A percentile compares a stretch with the other conserved stretches of the same genome.
These are phyloP conservation scores for Arabidopsis arenosa DNA, from an alignment of 345 rosid genomes.

Conservation along the genomic window DNA sequence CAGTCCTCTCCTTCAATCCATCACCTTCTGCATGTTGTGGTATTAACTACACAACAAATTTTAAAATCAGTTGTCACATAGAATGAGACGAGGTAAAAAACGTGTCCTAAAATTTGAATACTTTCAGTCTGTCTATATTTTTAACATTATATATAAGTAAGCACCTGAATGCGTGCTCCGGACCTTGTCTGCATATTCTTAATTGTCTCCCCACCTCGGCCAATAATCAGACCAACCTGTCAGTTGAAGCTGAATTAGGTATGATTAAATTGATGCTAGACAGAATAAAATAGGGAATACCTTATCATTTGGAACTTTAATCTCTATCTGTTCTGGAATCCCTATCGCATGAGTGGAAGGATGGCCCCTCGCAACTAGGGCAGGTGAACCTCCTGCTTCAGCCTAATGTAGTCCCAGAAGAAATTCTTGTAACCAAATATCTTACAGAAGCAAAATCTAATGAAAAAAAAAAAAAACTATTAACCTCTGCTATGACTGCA, in stretches of 20 bases:
- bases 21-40: conserved; percentile 93
- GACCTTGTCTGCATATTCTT: conserved; percentile 82
- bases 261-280: neutral
- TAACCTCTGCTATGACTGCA: conserved; percentile 89
- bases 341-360: conserved; percentile 58
- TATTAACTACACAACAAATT: conserved; percentile 57
- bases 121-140: too few species aligned
- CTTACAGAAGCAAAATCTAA: neutral
- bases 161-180: conserved; percentile 96
- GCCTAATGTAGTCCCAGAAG: conserved; percentile 55
- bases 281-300: conserved; percentile 38
- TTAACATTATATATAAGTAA: conserved; percentile 29
- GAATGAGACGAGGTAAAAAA: neutral
- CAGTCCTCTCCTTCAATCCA: conserved; percentile 80
- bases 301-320: conserved; percentile 90
- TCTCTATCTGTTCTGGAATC: conserved; percentile 67
- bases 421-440: neutral
- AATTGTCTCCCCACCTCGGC: conserved; percentile 91
- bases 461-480: conserved; percentile 11
- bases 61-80: conserved; percentile 30
- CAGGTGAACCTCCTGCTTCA: conserved; percentile 91
- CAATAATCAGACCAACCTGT: conserved; percentile 89
- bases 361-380: conserved; percentile 85
- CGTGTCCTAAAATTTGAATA: neutral
- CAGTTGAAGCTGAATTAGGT: conserved; percentile 15